Conservation (phyloP, 306 rosid species). For the Oemleria cerasiformis region DNA sequence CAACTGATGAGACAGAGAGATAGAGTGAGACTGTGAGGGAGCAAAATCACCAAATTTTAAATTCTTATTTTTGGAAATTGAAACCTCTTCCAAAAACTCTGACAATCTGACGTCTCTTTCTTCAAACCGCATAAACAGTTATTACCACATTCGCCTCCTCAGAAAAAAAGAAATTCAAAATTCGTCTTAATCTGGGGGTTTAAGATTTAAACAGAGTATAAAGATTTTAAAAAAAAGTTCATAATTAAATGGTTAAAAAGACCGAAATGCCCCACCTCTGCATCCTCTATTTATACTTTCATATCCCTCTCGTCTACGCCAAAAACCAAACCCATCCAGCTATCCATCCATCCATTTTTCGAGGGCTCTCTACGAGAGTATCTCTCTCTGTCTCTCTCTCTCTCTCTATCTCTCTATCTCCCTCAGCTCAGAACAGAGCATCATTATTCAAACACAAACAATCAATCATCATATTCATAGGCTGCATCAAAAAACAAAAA, state of each 20-base stretch:
- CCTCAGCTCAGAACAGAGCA: conserved; percentile 1
- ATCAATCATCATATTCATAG: not conserved
- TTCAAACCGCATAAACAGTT: not conserved
- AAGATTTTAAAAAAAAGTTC: not conserved
- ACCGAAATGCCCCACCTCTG: not conserved
- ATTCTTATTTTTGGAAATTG: conserved; percentile 41
- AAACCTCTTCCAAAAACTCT: conserved; percentile 20
- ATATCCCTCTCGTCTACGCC: conserved; percentile 14
- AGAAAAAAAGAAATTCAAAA: not conserved
- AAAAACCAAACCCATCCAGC: conserved; percentile 18
- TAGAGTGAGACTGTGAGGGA: not conserved
- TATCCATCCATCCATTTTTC: conserved; percentile 1
- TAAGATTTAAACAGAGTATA: conserved; percentile 9
- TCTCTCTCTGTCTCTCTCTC: conserved; percentile 14
- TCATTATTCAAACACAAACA: not conserved
- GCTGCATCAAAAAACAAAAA: not conserved
- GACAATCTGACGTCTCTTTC: conserved; percentile 27
- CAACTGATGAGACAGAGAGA: no score
- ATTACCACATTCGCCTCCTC: not conserved
- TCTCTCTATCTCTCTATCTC: not conserved
- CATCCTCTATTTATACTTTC: conserved; percentile 24
- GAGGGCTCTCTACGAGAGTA: conserved; percentile 49
- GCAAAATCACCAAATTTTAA: conserved; percentile 2
- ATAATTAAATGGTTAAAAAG: not conserved
- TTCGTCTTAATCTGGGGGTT: not conserved